These are phyloP conservation scores for Arthroderma sp. DNA, from an alignment of 2,329 filamentous ascomycete species.

Conservation along the genomic window DNA sequence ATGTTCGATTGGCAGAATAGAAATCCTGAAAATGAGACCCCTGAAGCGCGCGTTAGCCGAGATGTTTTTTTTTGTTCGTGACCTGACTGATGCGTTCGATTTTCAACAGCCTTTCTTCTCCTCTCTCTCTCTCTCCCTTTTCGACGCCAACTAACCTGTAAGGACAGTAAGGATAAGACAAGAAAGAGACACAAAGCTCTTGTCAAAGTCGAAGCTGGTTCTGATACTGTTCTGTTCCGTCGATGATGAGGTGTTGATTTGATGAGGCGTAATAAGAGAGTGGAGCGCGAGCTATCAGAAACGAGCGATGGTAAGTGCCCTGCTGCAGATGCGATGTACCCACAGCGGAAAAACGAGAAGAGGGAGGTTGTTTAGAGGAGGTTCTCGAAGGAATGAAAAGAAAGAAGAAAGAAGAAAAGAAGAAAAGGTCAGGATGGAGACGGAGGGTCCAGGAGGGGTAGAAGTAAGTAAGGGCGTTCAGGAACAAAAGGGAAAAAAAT, in stretches of 20 bases:
- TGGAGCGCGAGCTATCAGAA: neutral
- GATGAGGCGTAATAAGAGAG: neutral
- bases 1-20: neutral
- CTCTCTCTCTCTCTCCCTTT: neutral
- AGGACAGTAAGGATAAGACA: neutral
- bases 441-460: constrained; percentile 8
- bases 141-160: neutral
- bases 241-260: neutral
- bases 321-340: constrained; percentile 1
- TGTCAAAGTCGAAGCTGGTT: neutral
- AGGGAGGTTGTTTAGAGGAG: neutral
- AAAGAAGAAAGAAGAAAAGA: constrained; percentile 11
- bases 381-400: constrained; percentile 5
- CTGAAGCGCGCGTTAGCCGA: constrained; percentile 1
- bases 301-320: neutral
- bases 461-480: constrained; percentile 5
- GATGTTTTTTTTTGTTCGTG: neutral
- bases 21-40: neutral
- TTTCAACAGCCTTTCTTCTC: neutral
- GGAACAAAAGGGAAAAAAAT: constrained; percentile 8
- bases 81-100: too few species aligned
- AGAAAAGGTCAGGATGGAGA: constrained; percentile 14
- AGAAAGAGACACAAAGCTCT: neutral
- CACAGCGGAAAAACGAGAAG: constrained; percentile 1
- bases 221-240: neutral